Conservation (phyloP, 768 basidiomycete genomes). For the Daedaleopsis nitida region DNA sequence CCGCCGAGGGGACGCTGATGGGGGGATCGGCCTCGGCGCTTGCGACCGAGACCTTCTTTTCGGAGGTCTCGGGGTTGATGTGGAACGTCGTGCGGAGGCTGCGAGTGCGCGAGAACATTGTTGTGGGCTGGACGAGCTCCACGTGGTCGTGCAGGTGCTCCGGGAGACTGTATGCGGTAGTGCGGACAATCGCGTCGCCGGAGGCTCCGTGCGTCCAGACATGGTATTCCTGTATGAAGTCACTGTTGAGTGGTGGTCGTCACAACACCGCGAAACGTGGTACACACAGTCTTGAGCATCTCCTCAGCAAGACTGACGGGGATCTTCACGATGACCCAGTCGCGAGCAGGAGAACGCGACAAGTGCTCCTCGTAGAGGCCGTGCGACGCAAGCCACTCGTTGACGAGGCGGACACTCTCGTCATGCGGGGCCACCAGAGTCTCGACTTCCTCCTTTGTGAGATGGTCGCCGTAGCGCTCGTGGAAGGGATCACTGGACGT, state of each 20-base stretch:
- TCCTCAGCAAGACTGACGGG: slow-evolving; percentile 63
- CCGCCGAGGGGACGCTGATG: slow-evolving; percentile 34
- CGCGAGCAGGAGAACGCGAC: slow-evolving; percentile 61
- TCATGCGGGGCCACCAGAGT: slow-evolving; percentile 58
- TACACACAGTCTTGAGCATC: slow-evolving; percentile 68
- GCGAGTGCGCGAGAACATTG: slow-evolving; percentile 57
- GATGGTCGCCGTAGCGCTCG: slow-evolving; percentile 38
- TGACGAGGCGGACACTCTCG: slow-evolving; percentile 53
- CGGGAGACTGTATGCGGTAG: slow-evolving; percentile 71
- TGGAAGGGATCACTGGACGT: slow-evolving; percentile 29
- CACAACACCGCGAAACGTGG: background rate
- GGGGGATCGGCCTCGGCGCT: slow-evolving; percentile 11
- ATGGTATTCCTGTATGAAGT: slow-evolving; percentile 52
- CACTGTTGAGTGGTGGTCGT: background rate
- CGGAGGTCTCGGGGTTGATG: slow-evolving; percentile 13
- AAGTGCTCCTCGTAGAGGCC: slow-evolving; percentile 52
- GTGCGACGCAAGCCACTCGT: slow-evolving; percentile 61
- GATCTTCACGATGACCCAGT: slow-evolving; percentile 66
- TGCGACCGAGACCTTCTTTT: background rate
- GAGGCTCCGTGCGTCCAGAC: slow-evolving; percentile 57
- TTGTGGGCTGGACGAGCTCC: slow-evolving; percentile 73
- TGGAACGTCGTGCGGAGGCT: slow-evolving; percentile 43
- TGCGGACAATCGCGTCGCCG: slow-evolving; percentile 60
- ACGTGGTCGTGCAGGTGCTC: slow-evolving; percentile 57
- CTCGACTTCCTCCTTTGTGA: slow-evolving; percentile 70